Conservation (phyloP, 352 stramenopile genomes). For the Phytophthora hybrid region DNA sequence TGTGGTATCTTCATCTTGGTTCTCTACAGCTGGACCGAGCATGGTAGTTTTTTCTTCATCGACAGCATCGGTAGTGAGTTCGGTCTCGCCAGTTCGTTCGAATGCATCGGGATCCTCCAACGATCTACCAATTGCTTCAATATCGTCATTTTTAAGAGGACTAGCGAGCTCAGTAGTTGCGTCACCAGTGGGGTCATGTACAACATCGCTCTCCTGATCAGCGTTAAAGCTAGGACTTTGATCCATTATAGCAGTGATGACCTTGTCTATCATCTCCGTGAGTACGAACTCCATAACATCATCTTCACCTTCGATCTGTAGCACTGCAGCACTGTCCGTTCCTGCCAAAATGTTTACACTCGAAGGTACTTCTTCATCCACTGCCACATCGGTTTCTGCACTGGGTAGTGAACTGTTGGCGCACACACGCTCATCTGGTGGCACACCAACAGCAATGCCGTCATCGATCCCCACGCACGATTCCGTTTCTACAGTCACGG, state of each 20-base stretch:
- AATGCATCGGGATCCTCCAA: neutral
- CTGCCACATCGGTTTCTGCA: neutral
- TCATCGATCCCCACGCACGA: neutral
- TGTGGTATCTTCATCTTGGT: neutral
- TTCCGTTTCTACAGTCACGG: neutral
- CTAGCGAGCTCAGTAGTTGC: neutral
- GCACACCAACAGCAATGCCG: neutral
- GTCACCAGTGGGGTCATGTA: neutral
- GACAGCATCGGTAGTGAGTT: neutral
- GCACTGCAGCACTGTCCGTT: neutral
- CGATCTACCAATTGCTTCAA: neutral
- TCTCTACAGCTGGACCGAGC: neutral
- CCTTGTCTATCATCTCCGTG: conserved; percentile 8
- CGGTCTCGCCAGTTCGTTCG: neutral
- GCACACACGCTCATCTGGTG: neutral
- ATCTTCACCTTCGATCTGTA: neutral
- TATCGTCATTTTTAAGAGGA: neutral
- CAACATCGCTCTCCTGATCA: neutral
- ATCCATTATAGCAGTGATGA: neutral
- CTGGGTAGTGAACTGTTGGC: neutral
- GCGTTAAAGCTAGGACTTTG: neutral
- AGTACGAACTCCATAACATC: conserved; percentile 1
- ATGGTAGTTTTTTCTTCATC: neutral
- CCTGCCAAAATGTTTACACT: neutral
- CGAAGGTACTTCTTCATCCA: neutral